Conservation (phyloP, 345 rosid genomes). For the Brassica carinata region DNA sequence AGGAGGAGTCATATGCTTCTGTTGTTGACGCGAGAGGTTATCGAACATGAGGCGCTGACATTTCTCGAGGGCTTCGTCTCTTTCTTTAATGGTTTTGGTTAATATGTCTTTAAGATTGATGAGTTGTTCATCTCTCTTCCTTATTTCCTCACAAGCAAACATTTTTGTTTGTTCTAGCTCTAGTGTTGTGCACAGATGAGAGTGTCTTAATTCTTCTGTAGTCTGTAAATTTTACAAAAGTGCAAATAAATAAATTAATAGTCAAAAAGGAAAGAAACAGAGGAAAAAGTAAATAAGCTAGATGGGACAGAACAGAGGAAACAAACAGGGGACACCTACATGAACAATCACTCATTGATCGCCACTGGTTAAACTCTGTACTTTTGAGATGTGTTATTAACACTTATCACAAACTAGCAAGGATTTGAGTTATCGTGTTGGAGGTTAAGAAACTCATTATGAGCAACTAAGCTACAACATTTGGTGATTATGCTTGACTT, state of each 20-base stretch:
- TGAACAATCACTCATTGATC: not conserved
- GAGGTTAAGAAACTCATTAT: not conserved
- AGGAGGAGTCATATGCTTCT: constrained; percentile 53
- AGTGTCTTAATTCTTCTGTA: constrained; percentile 72
- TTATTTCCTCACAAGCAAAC: constrained; percentile 76
- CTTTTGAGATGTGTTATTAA: not conserved
- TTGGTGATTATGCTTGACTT: not conserved
- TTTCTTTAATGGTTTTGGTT: constrained; percentile 58
- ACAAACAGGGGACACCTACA: not conserved
- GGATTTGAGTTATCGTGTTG: not conserved
- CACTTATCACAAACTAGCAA: constrained; percentile 22
- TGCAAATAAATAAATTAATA: not conserved
- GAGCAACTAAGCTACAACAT: not conserved
- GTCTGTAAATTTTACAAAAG: constrained; percentile 48
- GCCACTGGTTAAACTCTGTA: not conserved
- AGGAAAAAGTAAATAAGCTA: not conserved
- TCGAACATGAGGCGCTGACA: constrained; percentile 59
- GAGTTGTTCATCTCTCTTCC: constrained; percentile 76
- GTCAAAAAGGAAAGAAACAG: constrained; percentile 12
- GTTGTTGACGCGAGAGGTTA: constrained; percentile 49
- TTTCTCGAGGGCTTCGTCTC: constrained; percentile 74
- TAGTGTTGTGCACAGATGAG: constrained; percentile 63
- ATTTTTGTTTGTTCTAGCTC: constrained; percentile 84
- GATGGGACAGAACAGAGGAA: constrained; percentile 15
- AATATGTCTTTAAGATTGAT: constrained; percentile 60